Percentiles rank a stretch among this genome's conserved stretches.
Evolutionary conservation across 2,329 filamentous ascomycete genomes (phyloP).

Genomic region (Penicillium brevicompactum): DNA sequence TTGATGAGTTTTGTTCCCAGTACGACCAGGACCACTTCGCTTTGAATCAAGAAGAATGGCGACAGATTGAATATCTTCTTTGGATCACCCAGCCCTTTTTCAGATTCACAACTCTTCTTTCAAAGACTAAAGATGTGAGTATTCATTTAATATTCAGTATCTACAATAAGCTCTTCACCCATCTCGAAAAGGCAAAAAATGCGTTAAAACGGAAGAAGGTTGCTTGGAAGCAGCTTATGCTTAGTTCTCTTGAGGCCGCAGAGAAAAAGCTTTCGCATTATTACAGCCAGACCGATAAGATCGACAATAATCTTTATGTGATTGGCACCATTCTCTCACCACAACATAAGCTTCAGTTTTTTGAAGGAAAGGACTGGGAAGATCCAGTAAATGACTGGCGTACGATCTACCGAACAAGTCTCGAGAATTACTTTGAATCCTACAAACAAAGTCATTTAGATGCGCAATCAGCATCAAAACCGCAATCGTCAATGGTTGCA

Average conservation of each 20-base stretch:
- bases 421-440: not conserved
- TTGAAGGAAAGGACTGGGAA: constrained; percentile 6
- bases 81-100: constrained; percentile 5
- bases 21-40: constrained; percentile 4
- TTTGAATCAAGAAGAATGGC: constrained; percentile 10
- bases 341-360: constrained; percentile 13
- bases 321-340: constrained; percentile 13
- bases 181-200: not conserved
- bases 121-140: constrained; percentile 6
- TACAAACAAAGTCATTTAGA: not conserved
- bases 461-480: not conserved
- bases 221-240: constrained; percentile 12
- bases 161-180: constrained; percentile 5
- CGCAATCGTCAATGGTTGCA: not conserved
- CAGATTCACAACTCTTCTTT: constrained; percentile 2
- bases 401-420: not conserved
- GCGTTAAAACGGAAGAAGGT: constrained; percentile 6
- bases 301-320: constrained; percentile 8
- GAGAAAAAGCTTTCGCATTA: constrained; percentile 11
- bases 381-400: not conserved
- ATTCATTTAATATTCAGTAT: constrained; percentile 2
- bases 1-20: not conserved
- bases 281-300: constrained; percentile 7
- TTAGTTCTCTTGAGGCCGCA: constrained; percentile 8
- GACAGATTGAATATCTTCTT: constrained; percentile 17